phyloP scores from a whole-genome alignment of 306 rosid species.

The Ziziphus jujuba region DNA sequence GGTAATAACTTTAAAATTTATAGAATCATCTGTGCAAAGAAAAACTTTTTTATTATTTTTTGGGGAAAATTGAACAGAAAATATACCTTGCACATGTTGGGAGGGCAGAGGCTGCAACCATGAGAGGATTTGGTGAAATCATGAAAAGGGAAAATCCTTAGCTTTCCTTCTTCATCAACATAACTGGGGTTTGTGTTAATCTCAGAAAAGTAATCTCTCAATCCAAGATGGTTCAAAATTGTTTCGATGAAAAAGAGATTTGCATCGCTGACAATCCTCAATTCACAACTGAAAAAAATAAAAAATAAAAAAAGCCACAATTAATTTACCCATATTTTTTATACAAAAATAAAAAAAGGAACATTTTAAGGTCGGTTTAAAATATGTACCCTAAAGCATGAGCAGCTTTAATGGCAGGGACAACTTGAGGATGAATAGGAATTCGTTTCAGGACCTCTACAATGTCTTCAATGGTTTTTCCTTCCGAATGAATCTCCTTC shows the following conservation, averaged over 20 bases:
- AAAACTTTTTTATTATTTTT: too few relatives aligned
- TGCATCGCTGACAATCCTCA: conserved; percentile 79
- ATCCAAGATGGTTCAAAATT: conserved; percentile 59
- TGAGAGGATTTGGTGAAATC: conserved; percentile 57
- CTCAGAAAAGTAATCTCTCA: conserved; percentile 63
- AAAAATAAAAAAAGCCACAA: neutral
- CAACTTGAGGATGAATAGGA: conserved; percentile 55
- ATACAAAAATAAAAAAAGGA: neutral
- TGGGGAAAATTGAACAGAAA: too few relatives aligned
- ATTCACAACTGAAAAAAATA: conserved; percentile 44
- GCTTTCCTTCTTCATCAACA: conserved; percentile 56
- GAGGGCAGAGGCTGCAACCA: conserved; percentile 68
- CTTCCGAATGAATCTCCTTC: conserved; percentile 62
- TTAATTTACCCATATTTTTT: neutral
- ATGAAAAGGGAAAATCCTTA: conserved; percentile 55
- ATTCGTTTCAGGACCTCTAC: conserved; percentile 42
- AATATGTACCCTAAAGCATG: conserved; percentile 57
- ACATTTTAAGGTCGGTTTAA: too few relatives aligned
- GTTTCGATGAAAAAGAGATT: conserved; percentile 67
- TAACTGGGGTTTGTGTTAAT: conserved; percentile 46
- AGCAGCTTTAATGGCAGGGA: conserved; percentile 64
- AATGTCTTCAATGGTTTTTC: conserved; percentile 53
- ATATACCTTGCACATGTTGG: conserved; percentile 65
- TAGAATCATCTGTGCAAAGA: too few relatives aligned
- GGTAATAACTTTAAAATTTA: too few relatives aligned